Evolutionary conservation across 2,329 filamentous ascomycete genomes (phyloP).

Genomic region (Claviceps monticola): DNA sequence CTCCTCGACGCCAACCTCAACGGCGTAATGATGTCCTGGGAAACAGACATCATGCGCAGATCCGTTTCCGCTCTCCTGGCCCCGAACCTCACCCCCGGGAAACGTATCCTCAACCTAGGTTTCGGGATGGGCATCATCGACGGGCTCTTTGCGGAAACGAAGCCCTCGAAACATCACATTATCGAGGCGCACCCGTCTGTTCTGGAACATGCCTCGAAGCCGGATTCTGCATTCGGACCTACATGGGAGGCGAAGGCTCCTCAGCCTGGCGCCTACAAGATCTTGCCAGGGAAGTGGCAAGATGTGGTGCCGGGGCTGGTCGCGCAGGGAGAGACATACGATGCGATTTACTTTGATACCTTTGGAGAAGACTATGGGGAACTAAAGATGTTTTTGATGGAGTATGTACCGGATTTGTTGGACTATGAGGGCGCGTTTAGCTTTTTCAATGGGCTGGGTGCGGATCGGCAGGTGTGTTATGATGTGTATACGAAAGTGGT

Average conservation of each 20-base stretch:
- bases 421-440: conserved; percentile 62
- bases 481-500: conserved; percentile 90
- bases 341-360: conserved; percentile 94
- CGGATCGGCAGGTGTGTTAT: conserved; percentile 84
- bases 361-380: conserved; percentile 89
- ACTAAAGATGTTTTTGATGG: conserved; percentile 75
- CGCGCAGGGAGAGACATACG: conserved; percentile 55
- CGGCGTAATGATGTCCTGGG: conserved; percentile 91
- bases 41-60: conserved; percentile 70
- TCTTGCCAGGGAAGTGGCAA: conserved; percentile 64
- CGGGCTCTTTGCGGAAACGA: conserved; percentile 54
- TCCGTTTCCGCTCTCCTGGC: conserved; percentile 53
- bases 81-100: conserved; percentile 30
- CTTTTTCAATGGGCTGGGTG: conserved; percentile 84
- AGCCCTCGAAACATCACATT: conserved; percentile 63
- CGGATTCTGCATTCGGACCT: conserved; percentile 37
- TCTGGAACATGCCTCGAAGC: conserved; percentile 43
- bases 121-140: conserved; percentile 90
- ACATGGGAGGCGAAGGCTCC: conserved; percentile 41
- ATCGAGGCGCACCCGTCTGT: conserved; percentile 76
- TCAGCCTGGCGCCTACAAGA: conserved; percentile 53
- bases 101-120: conserved; percentile 70
- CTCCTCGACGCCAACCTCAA: conserved; percentile 64
- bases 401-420: conserved; percentile 69
- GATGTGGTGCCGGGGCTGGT: conserved; percentile 59